These are phyloP conservation scores for Suillus subaureus DNA, from an alignment of 768 basidiomycete genomes.

Conservation along the genomic window DNA sequence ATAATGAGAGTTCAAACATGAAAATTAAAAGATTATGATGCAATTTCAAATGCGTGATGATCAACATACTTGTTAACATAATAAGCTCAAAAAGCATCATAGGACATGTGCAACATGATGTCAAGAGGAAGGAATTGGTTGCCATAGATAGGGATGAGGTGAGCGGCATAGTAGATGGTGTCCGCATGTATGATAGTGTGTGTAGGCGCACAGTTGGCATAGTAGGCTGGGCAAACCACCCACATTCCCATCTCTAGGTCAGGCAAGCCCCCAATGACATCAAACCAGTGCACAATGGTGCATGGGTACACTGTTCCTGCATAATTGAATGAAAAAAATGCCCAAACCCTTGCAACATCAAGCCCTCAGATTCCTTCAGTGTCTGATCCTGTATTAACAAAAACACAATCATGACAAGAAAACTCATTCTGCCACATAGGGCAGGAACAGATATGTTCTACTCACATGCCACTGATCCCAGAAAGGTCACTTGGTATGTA, in stretches of 20 bases:
- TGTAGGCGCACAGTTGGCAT: constrained; percentile 7
- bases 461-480: constrained; percentile 31
- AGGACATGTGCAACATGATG: neutral
- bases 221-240: constrained; percentile 19
- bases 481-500: constrained; percentile 15
- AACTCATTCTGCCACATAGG: constrained; percentile 24
- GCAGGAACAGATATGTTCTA: constrained; percentile 25
- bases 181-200: constrained; percentile 24
- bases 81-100: neutral
- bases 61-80: neutral
- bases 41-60: neutral
- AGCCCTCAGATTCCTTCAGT: constrained; percentile 27
- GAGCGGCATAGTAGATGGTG: constrained; percentile 31
- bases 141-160: constrained; percentile 27
- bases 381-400: constrained; percentile 20
- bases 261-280: constrained; percentile 15
- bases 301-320: constrained; percentile 21
- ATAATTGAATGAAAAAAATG: constrained; percentile 27
- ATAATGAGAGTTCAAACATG: neutral
- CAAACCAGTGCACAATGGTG: constrained; percentile 31
- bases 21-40: neutral
- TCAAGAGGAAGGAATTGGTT: constrained; percentile 12
- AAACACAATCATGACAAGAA: constrained; percentile 28
- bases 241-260: constrained; percentile 28
- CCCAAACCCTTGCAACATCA: constrained; percentile 21